Conservation (phyloP, 2,329 filamentous ascomycete species). For the Penicillium sp. region DNA sequence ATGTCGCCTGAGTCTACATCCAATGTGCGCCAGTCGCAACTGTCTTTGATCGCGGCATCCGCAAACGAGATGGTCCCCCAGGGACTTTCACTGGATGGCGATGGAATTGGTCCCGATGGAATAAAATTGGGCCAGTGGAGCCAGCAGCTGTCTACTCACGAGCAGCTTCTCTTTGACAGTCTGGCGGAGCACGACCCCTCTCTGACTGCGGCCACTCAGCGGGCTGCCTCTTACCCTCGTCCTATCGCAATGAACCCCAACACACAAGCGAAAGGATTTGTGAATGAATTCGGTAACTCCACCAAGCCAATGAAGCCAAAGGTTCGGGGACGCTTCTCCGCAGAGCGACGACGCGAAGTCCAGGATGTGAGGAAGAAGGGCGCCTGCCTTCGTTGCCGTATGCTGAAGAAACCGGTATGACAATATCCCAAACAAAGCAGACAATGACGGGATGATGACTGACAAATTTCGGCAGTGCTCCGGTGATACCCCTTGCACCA, state of each 20-base stretch:
- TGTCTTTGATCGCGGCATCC: slow-evolving; percentile 50
- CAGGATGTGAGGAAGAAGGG: slow-evolving; percentile 62
- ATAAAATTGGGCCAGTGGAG: slow-evolving; percentile 37
- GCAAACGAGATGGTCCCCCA: slow-evolving; percentile 50
- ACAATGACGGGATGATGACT: not conserved
- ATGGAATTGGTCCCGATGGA: slow-evolving; percentile 30
- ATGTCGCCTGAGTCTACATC: slow-evolving; percentile 38
- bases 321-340: slow-evolving; percentile 58
- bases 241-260: slow-evolving; percentile 48
- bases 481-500: slow-evolving; percentile 60
- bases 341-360: slow-evolving; percentile 59
- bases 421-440: not conserved
- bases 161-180: slow-evolving; percentile 43
- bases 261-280: slow-evolving; percentile 42
- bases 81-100: slow-evolving; percentile 37
- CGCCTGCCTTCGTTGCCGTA: slow-evolving; percentile 64
- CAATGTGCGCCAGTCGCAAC: slow-evolving; percentile 44
- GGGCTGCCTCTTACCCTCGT: slow-evolving; percentile 42
- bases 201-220: slow-evolving; percentile 41
- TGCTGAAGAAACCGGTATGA: slow-evolving; percentile 62
- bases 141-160: slow-evolving; percentile 40
- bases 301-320: slow-evolving; percentile 49
- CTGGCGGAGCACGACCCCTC: slow-evolving; percentile 43
- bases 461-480: slow-evolving; percentile 50
- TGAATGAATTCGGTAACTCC: slow-evolving; percentile 43